A percentile compares a stretch with the other conserved stretches of the same genome.
phyloP scores from a whole-genome alignment of 23 red algal genomes.

The Pyropia yezoensis region DNA sequence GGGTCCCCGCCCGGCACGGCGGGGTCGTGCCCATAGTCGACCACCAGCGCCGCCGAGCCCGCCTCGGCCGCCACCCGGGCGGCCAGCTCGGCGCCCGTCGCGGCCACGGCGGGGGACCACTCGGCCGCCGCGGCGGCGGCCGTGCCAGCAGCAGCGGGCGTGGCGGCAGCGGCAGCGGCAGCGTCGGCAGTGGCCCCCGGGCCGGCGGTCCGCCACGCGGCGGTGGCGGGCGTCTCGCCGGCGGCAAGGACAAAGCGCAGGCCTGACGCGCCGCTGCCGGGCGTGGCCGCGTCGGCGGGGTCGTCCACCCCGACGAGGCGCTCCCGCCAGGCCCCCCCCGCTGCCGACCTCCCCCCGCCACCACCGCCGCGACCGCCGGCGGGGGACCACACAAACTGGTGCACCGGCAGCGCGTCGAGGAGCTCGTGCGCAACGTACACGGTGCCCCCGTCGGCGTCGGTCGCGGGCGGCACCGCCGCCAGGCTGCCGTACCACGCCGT shows the following conservation, averaged over 20 bases:
- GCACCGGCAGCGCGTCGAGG: constrained; percentile 93
- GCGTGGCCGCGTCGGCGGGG: neutral
- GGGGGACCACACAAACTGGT: constrained; percentile 38
- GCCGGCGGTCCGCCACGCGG: constrained; percentile 2
- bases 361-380: neutral
- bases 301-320: constrained; percentile 47
- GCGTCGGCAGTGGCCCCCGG: neutral
- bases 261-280: constrained; percentile 7
- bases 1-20: constrained; percentile 1
- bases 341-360: neutral
- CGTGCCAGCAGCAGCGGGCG: neutral
- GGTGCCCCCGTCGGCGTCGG: neutral
- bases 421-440: constrained; percentile 92
- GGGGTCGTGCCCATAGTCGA: constrained; percentile 70
- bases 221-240: constrained; percentile 38
- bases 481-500: constrained; percentile 15
- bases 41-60: constrained; percentile 51
- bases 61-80: neutral
- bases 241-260: constrained; percentile 52
- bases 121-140: neutral
- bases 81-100: neutral
- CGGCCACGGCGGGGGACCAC: neutral
- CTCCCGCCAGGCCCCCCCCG: constrained; percentile 49
- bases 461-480: neutral
- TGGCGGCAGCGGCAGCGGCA: neutral